phyloP scores from a whole-genome alignment of 78 protist genomes.

The Emiliania huxleyi region DNA sequence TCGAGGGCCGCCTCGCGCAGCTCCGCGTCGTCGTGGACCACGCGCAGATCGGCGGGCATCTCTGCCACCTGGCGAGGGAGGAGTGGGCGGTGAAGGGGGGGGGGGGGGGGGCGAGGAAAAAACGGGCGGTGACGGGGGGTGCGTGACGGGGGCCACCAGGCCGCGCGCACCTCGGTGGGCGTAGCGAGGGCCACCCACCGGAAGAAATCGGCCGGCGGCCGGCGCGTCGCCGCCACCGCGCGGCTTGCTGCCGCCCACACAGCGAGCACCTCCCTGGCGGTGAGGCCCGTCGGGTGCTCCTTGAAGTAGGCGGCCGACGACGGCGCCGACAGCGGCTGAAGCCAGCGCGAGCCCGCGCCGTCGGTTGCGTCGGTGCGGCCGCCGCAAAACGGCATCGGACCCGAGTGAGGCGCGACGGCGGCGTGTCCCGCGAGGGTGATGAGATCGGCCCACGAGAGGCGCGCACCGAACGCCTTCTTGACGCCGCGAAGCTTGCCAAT shows the following conservation, averaged over 20 bases:
- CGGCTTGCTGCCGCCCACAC: neutral
- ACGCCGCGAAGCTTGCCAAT: neutral
- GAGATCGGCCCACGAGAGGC: slow-evolving; percentile 53
- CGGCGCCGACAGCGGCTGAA: neutral
- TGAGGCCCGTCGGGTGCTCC: no score
- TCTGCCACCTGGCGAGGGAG: no score
- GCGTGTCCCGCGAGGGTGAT: slow-evolving; percentile 37
- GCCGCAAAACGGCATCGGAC: neutral
- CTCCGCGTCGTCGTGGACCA: neutral
- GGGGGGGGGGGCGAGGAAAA: no score
- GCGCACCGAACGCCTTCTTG: neutral
- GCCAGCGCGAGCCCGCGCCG: neutral
- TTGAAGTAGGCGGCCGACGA: no score
- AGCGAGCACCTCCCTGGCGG: no score
- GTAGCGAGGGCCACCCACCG: no score
- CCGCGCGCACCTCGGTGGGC: no score
- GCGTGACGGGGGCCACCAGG: no score
- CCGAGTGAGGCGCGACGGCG: neutral
- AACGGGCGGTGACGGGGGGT: no score
- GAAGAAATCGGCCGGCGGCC: neutral
- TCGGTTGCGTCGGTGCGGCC: slow-evolving; percentile 14
- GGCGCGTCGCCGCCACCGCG: neutral
- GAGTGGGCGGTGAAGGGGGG: no score
- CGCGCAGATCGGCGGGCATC: no score
- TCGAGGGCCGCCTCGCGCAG: neutral